A percentile compares a stretch with the other conserved stretches of the same genome.
phyloP scores from a whole-genome alignment of 2,329 filamentous ascomycete species.

The Epichloe amarillans region DNA sequence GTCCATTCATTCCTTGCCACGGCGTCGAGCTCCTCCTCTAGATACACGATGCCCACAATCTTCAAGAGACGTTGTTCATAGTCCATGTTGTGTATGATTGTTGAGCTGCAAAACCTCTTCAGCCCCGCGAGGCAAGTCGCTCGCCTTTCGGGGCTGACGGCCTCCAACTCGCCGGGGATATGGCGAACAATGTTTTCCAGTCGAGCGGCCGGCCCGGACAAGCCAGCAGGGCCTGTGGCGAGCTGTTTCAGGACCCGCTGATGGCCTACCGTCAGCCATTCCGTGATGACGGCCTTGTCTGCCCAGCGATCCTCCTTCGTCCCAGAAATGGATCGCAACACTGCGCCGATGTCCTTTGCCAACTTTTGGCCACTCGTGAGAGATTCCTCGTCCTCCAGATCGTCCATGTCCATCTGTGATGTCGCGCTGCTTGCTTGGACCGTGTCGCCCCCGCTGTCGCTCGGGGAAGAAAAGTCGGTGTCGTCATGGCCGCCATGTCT shows the following conservation, averaged over 20 bases:
- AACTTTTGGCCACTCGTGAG: neutral
- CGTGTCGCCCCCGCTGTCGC: neutral
- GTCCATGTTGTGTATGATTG: constrained; percentile 5
- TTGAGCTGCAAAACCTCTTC: constrained; percentile 7
- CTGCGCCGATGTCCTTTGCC: neutral
- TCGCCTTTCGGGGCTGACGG: constrained; percentile 7
- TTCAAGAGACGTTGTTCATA: constrained; percentile 11
- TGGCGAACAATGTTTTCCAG: neutral
- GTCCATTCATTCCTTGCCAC: constrained; percentile 13
- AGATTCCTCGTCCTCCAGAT: neutral
- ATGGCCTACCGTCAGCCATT: constrained; percentile 9
- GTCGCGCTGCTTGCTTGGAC: neutral
- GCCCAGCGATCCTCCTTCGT: neutral
- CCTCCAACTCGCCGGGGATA: neutral
- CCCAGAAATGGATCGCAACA: neutral
- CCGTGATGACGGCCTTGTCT: neutral
- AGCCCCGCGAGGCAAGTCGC: constrained; percentile 12
- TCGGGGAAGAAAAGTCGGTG: neutral
- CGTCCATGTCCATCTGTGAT: neutral
- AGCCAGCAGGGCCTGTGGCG: too few relatives aligned
- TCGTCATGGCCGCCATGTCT: neutral
- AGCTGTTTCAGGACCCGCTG: neutral
- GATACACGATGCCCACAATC: constrained; percentile 14
- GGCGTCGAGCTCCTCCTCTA: constrained; percentile 16
- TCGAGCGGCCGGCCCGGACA: neutral